Base-by-base conservation (phyloP, 2,329 filamentous ascomycete species). In the Neofusicoccum cordaticola region DNA sequence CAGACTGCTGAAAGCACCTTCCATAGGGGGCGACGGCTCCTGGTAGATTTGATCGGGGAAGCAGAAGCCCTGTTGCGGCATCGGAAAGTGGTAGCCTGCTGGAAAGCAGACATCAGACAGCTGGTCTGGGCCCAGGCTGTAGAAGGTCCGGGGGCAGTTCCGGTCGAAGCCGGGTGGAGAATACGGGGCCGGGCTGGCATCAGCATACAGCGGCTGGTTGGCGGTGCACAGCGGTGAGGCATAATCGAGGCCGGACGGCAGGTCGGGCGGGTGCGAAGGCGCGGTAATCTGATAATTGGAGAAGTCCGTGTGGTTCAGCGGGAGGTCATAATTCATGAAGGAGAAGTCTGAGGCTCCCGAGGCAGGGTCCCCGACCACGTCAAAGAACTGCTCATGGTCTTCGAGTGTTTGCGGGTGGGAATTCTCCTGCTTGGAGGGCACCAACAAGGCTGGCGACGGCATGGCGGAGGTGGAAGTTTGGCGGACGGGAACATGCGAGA, bases 131-230 rank as follows among this genome's bases (percentile, higher is more conserved):
- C 15, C 6, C 19, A 41, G 3, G 37, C 22, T 17, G 48, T 68
- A 42, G 64, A 62, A 7, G 6, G 27, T 60, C 56, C 56, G 31
- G n/a, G 61, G 62, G 63, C 71, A 74, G 15, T 69, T 70, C 37
- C 71, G 56, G 31, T 60, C 56, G n/a, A 37, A 34, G 9, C 37
- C 56, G 6, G 56, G 39, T 31, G 56, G 19, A 11, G 12, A 17
- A n/a, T 34, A 60, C 42, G 37, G 47, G 41, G 73, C 56, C 35
- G 66, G 66, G 69, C 69, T 70, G 58, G 71, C 71, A 12, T 22
- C 57, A n/a, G 57, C 19, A 15, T n/a, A 48, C 19, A n/a, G 42
- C 13, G 45, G 51, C 19, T 39, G 60, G 12, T 22, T 12, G 1
- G 19, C 17, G 22, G 27, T 27, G 19, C 37, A 27, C 11, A 27